Evolutionary conservation across 805 yeast genomes (phyloP), one percentile per base, ranked within the genome.

Genomic region (Ogataea salicorniae): DNA sequence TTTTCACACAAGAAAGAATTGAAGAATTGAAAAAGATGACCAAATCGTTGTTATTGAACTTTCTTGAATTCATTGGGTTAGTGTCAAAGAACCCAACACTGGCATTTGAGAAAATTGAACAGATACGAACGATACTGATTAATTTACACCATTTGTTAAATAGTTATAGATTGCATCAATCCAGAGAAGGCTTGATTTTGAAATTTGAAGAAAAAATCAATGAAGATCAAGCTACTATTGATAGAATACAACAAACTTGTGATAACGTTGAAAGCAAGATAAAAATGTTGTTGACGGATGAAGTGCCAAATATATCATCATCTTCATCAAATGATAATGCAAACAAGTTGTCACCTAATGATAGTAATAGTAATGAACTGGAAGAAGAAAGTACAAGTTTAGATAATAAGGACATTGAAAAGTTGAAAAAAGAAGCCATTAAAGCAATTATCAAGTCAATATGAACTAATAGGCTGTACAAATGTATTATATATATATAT

Each of bases 81-180:
- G 73, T 91, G 65, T 74, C 87, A 5, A 75, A 82, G 11, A 80
- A 86, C 49, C 97, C 99, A 1, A 75, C 77, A 20, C 70, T 77
- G 45, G 76, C 75, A 46, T 67, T 67, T 42, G 64, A 67, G 6
- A 86, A 88, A 57, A 79, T 90, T 26, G 96, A 90, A 53, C 81
- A 88, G 54, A 79, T 94, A 36, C 79, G 95, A 52, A 75, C 84
- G 14, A 81, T 92, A 11, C 70, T 94, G 45, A 84, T 92, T 61
- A 94, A 94, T 61, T 82, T 94, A 53, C 97, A 94, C 63, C 98
- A 94, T 64, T 70, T 94, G 35, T 69, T 94, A 49, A 94, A 94
- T 63, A 90, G 91, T 45, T 94, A 94, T 66, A 74, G 99, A 51
- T 94, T 97, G 3, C 98, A 94, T 66, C 99, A 94, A 62, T 85